Evolutionary conservation across 352 stramenopile genomes (phyloP).

Genomic region (Pythium oligandrum): DNA sequence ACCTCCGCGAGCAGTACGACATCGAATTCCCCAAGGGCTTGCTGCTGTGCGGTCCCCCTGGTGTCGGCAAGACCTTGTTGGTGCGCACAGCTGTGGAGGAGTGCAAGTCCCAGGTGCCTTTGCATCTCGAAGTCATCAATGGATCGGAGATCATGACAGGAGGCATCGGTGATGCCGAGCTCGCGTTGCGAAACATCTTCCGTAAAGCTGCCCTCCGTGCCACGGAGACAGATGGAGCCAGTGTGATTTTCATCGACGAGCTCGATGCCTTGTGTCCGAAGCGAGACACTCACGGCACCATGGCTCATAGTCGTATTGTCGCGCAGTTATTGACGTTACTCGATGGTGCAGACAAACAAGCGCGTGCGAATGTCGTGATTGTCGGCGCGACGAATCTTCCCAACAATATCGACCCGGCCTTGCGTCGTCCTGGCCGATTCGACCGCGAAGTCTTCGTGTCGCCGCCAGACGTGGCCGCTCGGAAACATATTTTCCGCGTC

Average conservation of each 20-base stretch:
- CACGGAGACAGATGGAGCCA: constrained; percentile 23
- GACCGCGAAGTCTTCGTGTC: constrained; percentile 73
- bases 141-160: constrained; percentile 78
- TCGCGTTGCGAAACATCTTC: constrained; percentile 59
- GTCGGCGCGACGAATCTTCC: constrained; percentile 93
- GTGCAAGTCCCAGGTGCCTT: constrained; percentile 36
- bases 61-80: constrained; percentile 79
- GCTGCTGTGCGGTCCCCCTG: constrained; percentile 67
- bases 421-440: constrained; percentile 75
- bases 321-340: constrained; percentile 94
- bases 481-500: constrained; percentile 62
- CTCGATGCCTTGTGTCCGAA: constrained; percentile 94
- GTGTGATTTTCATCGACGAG: constrained; percentile 95
- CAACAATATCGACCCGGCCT: constrained; percentile 86
- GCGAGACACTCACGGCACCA: constrained; percentile 55
- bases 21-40: constrained; percentile 72
- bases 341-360: constrained; percentile 81
- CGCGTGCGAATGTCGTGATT: constrained; percentile 89
- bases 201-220: constrained; percentile 26
- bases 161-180: constrained; percentile 64
- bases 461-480: constrained; percentile 32
- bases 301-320: constrained; percentile 79
- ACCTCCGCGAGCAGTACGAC: constrained; percentile 21
- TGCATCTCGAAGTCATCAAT: constrained; percentile 73
- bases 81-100: constrained; percentile 63